Base-by-base conservation (phyloP, 306 rosid genomes). In the Dryas alaskensis region DNA sequence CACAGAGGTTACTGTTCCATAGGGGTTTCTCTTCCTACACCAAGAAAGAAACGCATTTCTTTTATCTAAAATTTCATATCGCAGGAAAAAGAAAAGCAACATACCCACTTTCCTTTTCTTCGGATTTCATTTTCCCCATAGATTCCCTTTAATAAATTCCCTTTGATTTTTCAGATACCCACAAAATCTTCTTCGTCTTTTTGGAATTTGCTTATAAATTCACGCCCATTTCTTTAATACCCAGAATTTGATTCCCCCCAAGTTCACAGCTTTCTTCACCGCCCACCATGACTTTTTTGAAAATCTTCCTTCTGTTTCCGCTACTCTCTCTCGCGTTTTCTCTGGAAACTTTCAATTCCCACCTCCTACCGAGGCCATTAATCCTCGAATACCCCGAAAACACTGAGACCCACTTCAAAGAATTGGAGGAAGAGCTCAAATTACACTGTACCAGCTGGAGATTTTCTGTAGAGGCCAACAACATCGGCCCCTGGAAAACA, bases 391-490 rank as follows among this genome's bases (percentile, higher is more conserved):
- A 74, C 81, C 61, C 86, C 0, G 91, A 76, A 17, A 74, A 45
- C 31, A 37, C 40, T 47, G 78, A 79, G 48, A 47, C 69, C 68
- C 74, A 49, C 50, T 63, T 73, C 43, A 72, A 63, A 47, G 85
- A 78, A 5, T 2, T 69, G 2, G 81, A 72, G 0, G 89, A 86
- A 16, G 98, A 87, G 51, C 19, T 67, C 10, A 60, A 8, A 52
- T 58, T 85, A 57, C 77, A 73, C 17, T 94, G 97, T 49, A 75
- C 74, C 12, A 84, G 97, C 65, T 94, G 99, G 99, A 86, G 99
- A 72, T 80, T 94, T 39, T 84, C 92, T 4, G 99, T 11, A 25
- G 99, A 94, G 78, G 86, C 97, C 3, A 94, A 94, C 69, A 94
- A 94, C 53, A 67, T 86, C 22, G 77, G 72, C 22, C 89, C 90